phyloP scores from a whole-genome alignment of 257 asterid genomes.

The Fraxinus cuspidata region DNA sequence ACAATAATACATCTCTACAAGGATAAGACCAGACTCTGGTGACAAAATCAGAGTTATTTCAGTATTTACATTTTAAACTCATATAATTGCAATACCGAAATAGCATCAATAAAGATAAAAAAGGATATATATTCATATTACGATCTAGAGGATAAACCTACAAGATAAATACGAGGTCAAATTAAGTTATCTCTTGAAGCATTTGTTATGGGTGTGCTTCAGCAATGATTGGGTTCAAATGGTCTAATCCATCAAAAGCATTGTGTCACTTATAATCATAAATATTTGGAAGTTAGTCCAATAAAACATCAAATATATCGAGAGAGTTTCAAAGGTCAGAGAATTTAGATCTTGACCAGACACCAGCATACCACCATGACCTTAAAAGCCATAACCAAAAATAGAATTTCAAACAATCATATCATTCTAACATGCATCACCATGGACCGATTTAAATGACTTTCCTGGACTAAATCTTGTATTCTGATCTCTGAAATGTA shows the following conservation, averaged over 20 bases:
- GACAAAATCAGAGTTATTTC: background rate
- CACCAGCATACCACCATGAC: background rate
- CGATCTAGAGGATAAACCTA: constrained; percentile 1
- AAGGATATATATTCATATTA: background rate
- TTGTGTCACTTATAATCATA: background rate
- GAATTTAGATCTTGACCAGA: background rate
- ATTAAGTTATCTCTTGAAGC: background rate
- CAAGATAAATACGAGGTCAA: background rate
- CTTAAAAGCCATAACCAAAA: background rate
- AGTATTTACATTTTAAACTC: background rate
- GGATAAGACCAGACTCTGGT: background rate
- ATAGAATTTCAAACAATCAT: background rate
- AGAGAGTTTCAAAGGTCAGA: background rate
- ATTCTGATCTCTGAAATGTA: background rate
- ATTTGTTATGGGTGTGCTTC: background rate
- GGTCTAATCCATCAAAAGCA: background rate
- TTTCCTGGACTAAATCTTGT: background rate
- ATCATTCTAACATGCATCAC: background rate
- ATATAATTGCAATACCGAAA: background rate
- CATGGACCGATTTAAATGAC: constrained; percentile 4
- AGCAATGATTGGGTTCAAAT: background rate
- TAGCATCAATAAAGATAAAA: background rate
- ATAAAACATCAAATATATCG: background rate
- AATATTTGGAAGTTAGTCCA: background rate
- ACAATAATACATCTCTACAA: background rate